Conservation (phyloP, 2,329 filamentous ascomycete species). For the Phoma herbarum region DNA sequence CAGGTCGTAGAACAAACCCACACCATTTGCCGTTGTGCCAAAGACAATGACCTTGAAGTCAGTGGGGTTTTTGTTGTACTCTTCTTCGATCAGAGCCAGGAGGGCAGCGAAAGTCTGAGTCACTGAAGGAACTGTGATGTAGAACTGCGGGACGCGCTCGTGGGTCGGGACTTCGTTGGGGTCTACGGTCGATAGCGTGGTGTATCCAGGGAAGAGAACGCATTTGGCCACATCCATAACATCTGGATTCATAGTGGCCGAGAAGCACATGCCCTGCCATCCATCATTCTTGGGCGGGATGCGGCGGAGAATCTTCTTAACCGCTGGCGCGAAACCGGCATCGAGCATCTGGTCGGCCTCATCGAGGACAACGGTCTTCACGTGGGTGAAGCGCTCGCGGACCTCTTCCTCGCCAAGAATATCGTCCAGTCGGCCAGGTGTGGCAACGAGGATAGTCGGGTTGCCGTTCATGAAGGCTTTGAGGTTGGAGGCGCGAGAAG, state of each 20-base stretch:
- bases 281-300: constrained; percentile 61
- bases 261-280: constrained; percentile 62
- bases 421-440: constrained; percentile 59
- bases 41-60: constrained; percentile 59
- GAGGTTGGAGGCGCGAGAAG: constrained; percentile 43
- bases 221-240: constrained; percentile 56
- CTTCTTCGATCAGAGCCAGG: constrained; percentile 56
- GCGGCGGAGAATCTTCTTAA: constrained; percentile 60
- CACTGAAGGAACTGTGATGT: constrained; percentile 55
- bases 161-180: constrained; percentile 57
- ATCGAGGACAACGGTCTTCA: constrained; percentile 57
- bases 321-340: constrained; percentile 62
- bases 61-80: constrained; percentile 50
- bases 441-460: constrained; percentile 58
- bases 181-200: constrained; percentile 56
- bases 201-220: constrained; percentile 55
- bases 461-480: constrained; percentile 47
- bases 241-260: constrained; percentile 56
- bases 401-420: constrained; percentile 56
- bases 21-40: constrained; percentile 57
- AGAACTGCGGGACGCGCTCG: constrained; percentile 60
- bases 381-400: constrained; percentile 56
- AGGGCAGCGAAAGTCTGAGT: constrained; percentile 58
- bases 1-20: constrained; percentile 54
- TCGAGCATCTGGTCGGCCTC: constrained; percentile 59